A percentile compares a stretch with the other conserved stretches of the same genome.
Evolutionary conservation across 148 eudicot species (phyloP).

Genomic region (Fagopyrum tataricum): DNA sequence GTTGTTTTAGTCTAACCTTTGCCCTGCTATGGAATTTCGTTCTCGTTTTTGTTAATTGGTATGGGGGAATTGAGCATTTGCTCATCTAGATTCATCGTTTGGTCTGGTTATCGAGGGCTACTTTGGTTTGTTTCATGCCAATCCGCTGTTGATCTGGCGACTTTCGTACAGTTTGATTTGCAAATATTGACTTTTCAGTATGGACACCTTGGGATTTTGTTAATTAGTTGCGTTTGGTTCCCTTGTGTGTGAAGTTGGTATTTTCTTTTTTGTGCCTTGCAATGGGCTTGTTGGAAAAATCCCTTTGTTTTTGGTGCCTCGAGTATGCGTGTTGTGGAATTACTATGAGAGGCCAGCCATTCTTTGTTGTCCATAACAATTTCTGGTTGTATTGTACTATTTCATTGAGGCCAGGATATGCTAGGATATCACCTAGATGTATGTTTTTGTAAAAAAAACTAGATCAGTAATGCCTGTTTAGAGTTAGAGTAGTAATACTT

Average conservation of each 20-base stretch:
- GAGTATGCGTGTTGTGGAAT: background rate
- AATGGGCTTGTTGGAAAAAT: constrained; percentile 2
- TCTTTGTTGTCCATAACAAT: background rate
- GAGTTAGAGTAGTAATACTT: background rate
- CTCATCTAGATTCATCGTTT: background rate
- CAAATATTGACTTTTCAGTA: background rate
- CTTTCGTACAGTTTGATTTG: background rate
- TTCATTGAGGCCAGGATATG: background rate
- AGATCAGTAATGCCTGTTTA: background rate
- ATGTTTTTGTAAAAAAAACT: background rate
- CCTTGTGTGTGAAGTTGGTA: background rate
- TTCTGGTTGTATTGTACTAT: background rate
- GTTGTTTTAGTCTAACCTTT: background rate
- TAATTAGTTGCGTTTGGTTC: background rate
- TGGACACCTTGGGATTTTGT: background rate
- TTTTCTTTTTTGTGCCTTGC: constrained; percentile 4
- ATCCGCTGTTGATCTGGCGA: background rate
- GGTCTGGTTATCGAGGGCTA: background rate
- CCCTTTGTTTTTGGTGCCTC: background rate
- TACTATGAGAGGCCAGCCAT: constrained; percentile 9
- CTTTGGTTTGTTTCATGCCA: background rate
- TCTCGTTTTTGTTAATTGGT: background rate
- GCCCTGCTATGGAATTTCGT: background rate
- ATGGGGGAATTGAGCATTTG: constrained; percentile 1
- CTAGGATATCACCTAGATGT: background rate